Base-by-base conservation (phyloP, 2,329 filamentous ascomycete species). In the Thermochaetoides dissita region DNA sequence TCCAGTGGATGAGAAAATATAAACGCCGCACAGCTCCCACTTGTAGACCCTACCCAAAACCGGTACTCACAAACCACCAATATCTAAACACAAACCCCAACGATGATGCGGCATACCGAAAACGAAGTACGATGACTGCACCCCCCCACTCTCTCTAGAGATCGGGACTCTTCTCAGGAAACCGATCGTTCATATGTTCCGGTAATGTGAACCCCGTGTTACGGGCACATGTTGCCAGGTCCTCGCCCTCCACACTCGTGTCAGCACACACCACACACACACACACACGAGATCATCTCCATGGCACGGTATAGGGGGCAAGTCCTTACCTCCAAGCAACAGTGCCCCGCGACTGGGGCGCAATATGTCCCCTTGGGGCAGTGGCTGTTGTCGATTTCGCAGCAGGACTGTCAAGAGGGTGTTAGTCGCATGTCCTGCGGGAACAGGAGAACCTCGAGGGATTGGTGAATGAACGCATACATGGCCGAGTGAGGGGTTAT, bases 291-390 rank as follows among this genome's bases (percentile, higher is more conserved):
- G 17, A 24, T 24, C 17, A 24, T 24, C 17, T 24, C 17, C 17
- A 24, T 24, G 5, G 17, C 17, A 24, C 17, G 17, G 36, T 10
- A 32, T 4, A 29, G 6, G 10, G 10, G 10, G 31, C 12, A 8
- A 30, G 36, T 6, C 44, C 57, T 32, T 55, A 63, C 60, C 38
- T 63, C 56, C 4, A 55, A 40, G 41, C 63, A 64, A 42, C 62
- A 64, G 44, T 57, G 62, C 3, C 60, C 61, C 2, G 57, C 53
- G 6, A 62, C 57, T 0, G 62, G 61, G 6, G 61, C 61, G 40
- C 61, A 63, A 46, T 58, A 61, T 30, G 55, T 56, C 6, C 59
- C 60, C 8, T 44, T 42, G 2, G 54, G 52, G 43, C 62, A 64
- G 49, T 56, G 63, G 2, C 59, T 60, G 32, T 51, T 53, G 34